These are phyloP conservation scores for Pulveroboletus ravenelii DNA, from an alignment of 768 basidiomycete species.

Conservation along the genomic window DNA sequence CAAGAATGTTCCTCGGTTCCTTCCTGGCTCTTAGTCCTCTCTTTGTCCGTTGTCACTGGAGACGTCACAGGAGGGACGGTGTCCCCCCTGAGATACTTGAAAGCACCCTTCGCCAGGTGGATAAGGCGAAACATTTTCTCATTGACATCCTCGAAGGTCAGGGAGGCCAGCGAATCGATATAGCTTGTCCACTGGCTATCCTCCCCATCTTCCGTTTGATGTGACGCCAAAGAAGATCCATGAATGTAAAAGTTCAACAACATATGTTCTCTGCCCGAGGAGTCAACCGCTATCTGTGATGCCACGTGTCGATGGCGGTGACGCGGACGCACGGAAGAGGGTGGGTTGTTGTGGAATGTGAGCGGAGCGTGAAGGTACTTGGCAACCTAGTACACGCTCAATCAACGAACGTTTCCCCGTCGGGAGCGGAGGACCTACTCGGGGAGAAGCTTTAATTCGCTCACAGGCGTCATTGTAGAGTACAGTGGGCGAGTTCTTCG, in stretches of 20 bases:
- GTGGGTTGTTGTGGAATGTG: constrained; percentile 78
- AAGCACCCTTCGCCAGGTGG: constrained; percentile 52
- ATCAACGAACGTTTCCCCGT: background rate
- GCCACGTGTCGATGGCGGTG: constrained; percentile 80
- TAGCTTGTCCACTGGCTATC: constrained; percentile 27
- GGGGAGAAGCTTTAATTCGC: constrained; percentile 42
- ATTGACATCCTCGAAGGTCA: constrained; percentile 56
- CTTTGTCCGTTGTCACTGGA: constrained; percentile 25
- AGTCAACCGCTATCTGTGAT: constrained; percentile 71
- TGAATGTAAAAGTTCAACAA: constrained; percentile 79
- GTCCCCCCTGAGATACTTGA: constrained; percentile 72
- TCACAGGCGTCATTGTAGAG: constrained; percentile 61
- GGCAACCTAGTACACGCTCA: constrained; percentile 44
- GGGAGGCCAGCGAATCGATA: constrained; percentile 44
- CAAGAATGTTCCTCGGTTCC: constrained; percentile 33
- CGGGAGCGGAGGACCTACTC: constrained; percentile 30
- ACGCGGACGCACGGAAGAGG: constrained; percentile 67
- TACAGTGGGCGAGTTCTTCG: constrained; percentile 84
- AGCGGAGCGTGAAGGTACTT: constrained; percentile 65
- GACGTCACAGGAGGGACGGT: constrained; percentile 37
- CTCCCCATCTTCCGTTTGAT: constrained; percentile 26
- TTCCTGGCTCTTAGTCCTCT: constrained; percentile 27
- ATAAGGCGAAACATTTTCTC: constrained; percentile 36
- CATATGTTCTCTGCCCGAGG: constrained; percentile 76
- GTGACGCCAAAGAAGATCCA: constrained; percentile 39